Evolutionary conservation across 768 basidiomycete genomes (phyloP).

Genomic region (Russula lepida): DNA sequence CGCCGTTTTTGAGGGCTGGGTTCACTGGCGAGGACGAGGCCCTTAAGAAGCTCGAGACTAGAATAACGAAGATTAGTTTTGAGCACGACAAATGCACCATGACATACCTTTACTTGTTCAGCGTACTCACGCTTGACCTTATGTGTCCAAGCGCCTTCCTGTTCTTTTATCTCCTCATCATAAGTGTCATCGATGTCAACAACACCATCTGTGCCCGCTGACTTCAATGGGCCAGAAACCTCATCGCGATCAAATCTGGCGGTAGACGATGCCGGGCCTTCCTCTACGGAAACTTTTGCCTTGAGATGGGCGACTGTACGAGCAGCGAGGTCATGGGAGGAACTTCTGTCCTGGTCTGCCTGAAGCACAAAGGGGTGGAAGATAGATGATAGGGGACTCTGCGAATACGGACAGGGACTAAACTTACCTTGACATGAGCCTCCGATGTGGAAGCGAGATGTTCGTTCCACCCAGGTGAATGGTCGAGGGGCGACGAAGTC

Average conservation of each 20-base stretch:
- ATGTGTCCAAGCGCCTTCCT: slow-evolving; percentile 20
- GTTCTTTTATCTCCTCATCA: slow-evolving; percentile 20
- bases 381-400: not conserved
- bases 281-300: slow-evolving; percentile 11
- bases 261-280: not conserved
- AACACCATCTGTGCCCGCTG: slow-evolving; percentile 4
- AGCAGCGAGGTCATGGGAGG: slow-evolving; percentile 9
- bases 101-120: slow-evolving; percentile 5
- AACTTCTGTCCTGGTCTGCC: slow-evolving; percentile 14
- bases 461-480: slow-evolving; percentile 71
- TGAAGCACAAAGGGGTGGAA: not conserved
- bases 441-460: slow-evolving; percentile 54
- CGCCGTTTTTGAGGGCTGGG: not conserved
- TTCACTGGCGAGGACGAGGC: not conserved
- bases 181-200: slow-evolving; percentile 16
- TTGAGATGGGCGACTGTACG: slow-evolving; percentile 15
- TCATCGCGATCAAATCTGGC: slow-evolving; percentile 18
- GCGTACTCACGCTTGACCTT: slow-evolving; percentile 13
- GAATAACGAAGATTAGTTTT: not conserved
- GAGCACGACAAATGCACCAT: not conserved
- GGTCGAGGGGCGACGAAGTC: slow-evolving; percentile 38
- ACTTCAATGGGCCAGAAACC: slow-evolving; percentile 17
- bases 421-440: slow-evolving; percentile 50
- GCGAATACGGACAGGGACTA: not conserved
- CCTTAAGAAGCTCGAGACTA: not conserved